Percentiles rank a stretch among this genome's conserved stretches.
These are phyloP conservation scores for Globisporangium solare DNA, from an alignment of 352 stramenopile genomes.

Conservation along the genomic window DNA sequence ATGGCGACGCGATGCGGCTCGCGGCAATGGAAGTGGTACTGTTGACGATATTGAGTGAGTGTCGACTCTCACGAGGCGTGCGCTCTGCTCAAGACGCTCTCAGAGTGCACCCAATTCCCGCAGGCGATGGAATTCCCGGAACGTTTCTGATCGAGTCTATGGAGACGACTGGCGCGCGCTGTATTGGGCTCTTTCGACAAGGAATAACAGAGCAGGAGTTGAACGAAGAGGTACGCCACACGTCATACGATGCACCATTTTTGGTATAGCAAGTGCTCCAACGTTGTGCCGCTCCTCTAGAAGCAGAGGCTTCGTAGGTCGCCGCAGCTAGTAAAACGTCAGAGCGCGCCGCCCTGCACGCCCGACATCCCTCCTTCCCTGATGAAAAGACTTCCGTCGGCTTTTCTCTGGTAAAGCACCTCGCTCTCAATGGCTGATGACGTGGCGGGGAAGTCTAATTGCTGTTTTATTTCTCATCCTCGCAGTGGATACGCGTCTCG, in stretches of 20 bases:
- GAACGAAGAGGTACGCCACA: slow-evolving; percentile 3
- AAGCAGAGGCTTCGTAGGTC: slow-evolving; percentile 1
- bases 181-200: slow-evolving; percentile 5
- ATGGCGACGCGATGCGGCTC: neutral
- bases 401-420: slow-evolving; percentile 23
- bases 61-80: slow-evolving; percentile 4
- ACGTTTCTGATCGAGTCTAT: slow-evolving; percentile 2
- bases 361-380: neutral
- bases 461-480: neutral
- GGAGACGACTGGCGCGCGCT: neutral
- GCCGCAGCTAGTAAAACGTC: neutral
- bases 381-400: slow-evolving; percentile 9
- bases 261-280: too few relatives aligned
- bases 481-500: slow-evolving; percentile 29
- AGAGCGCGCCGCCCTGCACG: neutral
- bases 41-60: slow-evolving; percentile 9
- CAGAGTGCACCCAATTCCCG: slow-evolving; percentile 1
- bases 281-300: neutral
- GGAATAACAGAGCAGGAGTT: slow-evolving; percentile 6
- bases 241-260: too few relatives aligned
- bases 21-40: slow-evolving; percentile 10
- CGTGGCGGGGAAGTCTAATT: neutral
- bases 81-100: neutral
- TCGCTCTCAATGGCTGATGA: neutral
- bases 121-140: neutral